A percentile compares a stretch with the other conserved stretches of the same genome.
Evolutionary conservation across 257 asterid genomes (phyloP).

Genomic region (Scutellaria barbata): DNA sequence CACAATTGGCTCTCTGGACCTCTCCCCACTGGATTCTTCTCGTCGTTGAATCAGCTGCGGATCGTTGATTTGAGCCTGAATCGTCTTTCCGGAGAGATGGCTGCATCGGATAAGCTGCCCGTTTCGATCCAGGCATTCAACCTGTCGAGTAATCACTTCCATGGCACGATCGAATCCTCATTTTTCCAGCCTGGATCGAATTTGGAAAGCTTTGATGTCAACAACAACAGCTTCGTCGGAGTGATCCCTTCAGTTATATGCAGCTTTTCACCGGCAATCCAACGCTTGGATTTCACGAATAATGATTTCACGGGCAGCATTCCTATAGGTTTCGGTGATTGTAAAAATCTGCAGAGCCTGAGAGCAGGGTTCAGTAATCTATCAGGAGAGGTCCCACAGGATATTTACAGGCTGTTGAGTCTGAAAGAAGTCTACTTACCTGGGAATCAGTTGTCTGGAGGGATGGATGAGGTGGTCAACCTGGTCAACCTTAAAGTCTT

Average conservation of each 20-base stretch:
- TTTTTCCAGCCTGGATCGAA: conserved; percentile 51
- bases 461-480: conserved; percentile 52
- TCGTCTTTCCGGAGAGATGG: conserved; percentile 56
- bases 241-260: conserved; percentile 60
- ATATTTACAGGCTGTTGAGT: conserved; percentile 49
- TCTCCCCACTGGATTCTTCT: conserved; percentile 62
- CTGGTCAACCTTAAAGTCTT: conserved; percentile 65
- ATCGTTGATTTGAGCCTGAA: conserved; percentile 75
- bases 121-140: conserved; percentile 47
- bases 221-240: conserved; percentile 82
- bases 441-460: conserved; percentile 70
- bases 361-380: conserved; percentile 76
- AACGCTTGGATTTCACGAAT: conserved; percentile 69
- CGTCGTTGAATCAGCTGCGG: conserved; percentile 43
- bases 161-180: conserved; percentile 54
- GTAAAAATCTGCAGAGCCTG: conserved; percentile 53
- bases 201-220: conserved; percentile 65
- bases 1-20: conserved; percentile 62
- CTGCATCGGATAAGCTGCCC: conserved; percentile 48
- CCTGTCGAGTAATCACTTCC: conserved; percentile 72
- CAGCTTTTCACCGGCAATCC: conserved; percentile 48
- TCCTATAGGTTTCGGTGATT: conserved; percentile 55
- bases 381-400: conserved; percentile 66
- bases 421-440: conserved; percentile 73
- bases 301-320: conserved; percentile 70